Evolutionary conservation across 176 grass and related monocot genomes (phyloP).

Genomic region (Eragrostis nindensis): DNA sequence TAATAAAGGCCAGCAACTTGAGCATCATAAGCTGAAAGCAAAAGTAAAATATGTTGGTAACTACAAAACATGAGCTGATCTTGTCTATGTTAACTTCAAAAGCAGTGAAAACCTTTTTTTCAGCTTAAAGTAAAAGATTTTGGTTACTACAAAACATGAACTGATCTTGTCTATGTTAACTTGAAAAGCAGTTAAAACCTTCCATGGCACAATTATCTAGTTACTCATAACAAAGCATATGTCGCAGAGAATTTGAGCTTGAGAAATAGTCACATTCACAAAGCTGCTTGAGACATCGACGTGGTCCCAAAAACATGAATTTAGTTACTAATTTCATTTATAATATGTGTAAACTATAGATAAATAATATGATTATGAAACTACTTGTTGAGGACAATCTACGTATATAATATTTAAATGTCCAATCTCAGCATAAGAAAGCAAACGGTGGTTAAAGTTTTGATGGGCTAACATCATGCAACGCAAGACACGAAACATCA

Average conservation of each 20-base stretch:
- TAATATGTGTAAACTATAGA: neutral
- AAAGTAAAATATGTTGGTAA: slow-evolving; percentile 37
- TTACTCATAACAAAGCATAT: neutral
- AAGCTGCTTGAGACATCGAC: neutral
- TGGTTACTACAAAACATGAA: too few species aligned
- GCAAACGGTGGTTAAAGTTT: neutral
- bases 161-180: too few species aligned
- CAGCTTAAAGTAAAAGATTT: too few species aligned
- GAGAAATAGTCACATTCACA: neutral
- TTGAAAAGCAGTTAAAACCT: too few species aligned
- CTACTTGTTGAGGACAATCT: neutral
- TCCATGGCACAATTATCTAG: neutral
- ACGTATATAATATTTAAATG: neutral
- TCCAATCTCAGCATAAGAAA: neutral
- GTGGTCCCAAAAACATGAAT: neutral
- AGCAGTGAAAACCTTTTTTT: too few species aligned
- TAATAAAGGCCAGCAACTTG: slow-evolving; percentile 96
- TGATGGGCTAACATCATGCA: neutral
- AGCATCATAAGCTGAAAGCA: slow-evolving; percentile 90
- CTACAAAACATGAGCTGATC: neutral
- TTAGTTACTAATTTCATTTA: neutral
- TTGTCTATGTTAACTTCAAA: neutral
- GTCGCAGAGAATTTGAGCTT: neutral
- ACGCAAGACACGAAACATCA: neutral
- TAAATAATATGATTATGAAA: neutral